Evolutionary conservation across 257 asterid species (phyloP).

Genomic region (Phtheirospermum japonicum): DNA sequence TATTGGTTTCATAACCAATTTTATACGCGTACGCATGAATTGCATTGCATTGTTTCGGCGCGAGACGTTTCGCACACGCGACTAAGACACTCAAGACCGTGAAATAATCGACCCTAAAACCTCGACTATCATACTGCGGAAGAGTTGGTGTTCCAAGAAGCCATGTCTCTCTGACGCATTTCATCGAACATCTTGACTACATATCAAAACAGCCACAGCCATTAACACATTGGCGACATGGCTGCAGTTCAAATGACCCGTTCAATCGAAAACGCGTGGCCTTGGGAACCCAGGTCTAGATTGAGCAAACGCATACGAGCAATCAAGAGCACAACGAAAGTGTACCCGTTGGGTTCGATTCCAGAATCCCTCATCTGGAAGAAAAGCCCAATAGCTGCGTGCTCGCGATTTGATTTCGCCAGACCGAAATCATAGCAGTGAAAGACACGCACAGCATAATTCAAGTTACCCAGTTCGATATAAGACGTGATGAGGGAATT

Average conservation of each 20-base stretch:
- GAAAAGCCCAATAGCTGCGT: slow-evolving; percentile 61
- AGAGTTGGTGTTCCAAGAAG: slow-evolving; percentile 79
- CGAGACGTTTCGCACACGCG: slow-evolving; percentile 51
- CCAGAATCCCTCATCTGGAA: slow-evolving; percentile 55
- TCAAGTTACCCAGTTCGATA: slow-evolving; percentile 46
- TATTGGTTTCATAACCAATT: slow-evolving; percentile 50
- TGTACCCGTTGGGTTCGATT: slow-evolving; percentile 72
- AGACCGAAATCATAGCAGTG: slow-evolving; percentile 76
- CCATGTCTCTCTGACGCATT: slow-evolving; percentile 60
- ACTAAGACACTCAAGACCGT: slow-evolving; percentile 66
- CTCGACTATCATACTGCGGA: slow-evolving; percentile 43
- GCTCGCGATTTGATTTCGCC: slow-evolving; percentile 50
- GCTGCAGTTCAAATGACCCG: slow-evolving; percentile 47
- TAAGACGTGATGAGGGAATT: slow-evolving; percentile 67
- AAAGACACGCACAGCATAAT: slow-evolving; percentile 60
- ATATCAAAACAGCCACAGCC: slow-evolving; percentile 58
- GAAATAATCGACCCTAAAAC: slow-evolving; percentile 51
- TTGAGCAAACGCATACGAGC: slow-evolving; percentile 64
- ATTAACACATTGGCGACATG: slow-evolving; percentile 69
- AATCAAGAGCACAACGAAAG: slow-evolving; percentile 70
- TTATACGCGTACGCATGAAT: slow-evolving; percentile 65
- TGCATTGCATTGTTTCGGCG: slow-evolving; percentile 45
- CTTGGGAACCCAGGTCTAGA: slow-evolving; percentile 63
- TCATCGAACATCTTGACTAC: slow-evolving; percentile 53
- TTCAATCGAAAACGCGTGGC: slow-evolving; percentile 61